A percentile compares a stretch with the other conserved stretches of the same genome.
Conservation (phyloP, 176 grass and related monocot genomes). For the barley (Hordeum vulgare) region DNA sequence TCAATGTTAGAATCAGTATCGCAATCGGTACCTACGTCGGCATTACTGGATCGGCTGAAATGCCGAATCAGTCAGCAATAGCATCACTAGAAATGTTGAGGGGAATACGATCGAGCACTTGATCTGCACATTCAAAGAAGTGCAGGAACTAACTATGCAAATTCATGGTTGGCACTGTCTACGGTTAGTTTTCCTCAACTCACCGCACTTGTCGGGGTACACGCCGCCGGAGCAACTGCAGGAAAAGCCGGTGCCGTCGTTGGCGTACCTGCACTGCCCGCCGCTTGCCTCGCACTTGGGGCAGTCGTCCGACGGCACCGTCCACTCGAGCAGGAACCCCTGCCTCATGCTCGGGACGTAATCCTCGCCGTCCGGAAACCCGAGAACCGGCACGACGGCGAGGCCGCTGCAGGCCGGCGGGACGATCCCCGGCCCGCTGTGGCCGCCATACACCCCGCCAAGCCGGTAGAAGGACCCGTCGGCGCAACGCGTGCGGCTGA, state of each 20-base stretch:
- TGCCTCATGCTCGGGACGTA: not conserved
- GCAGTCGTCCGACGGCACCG: not conserved
- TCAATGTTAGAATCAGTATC: not conserved
- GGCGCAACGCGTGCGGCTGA: not conserved
- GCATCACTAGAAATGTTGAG: not conserved
- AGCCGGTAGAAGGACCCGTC: not conserved
- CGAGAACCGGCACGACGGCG: not conserved
- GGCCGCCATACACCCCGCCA: not conserved
- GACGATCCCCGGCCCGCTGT: not conserved
- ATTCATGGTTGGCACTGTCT: not conserved
- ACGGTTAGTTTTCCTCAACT: not conserved
- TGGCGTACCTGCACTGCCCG: not conserved
- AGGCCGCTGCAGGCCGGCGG: not conserved
- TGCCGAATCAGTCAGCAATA: not conserved
- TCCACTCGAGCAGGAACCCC: conserved; percentile 28
- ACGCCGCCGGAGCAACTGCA: conserved; percentile 8
- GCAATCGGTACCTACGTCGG: not conserved
- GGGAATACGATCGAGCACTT: not conserved
- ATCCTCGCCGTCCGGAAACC: not conserved
- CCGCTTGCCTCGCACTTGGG: conserved; percentile 18
- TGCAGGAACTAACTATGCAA: not conserved
- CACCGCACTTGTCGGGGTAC: not conserved
- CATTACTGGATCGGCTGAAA: not conserved
- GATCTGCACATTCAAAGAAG: not conserved
- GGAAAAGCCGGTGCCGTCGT: not conserved